Conservation (phyloP, 2,329 filamentous ascomycete genomes). For the Alternaria gansuensis region DNA sequence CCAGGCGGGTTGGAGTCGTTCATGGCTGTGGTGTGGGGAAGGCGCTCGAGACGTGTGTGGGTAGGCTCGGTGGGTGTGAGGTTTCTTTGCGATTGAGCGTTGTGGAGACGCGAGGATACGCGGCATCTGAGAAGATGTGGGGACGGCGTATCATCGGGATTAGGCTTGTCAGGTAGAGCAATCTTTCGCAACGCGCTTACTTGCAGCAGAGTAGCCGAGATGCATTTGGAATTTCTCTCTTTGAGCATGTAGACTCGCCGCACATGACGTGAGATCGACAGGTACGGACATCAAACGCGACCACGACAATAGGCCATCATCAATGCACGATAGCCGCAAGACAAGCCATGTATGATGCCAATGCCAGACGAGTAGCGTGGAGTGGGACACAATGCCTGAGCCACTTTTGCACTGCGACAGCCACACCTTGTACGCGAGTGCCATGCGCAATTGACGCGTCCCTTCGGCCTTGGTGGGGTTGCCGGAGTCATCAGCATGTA, state of each 20-base stretch:
- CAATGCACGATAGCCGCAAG: not conserved
- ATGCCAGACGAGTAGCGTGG: not conserved
- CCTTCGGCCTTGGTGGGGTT: slow-evolving; percentile 4
- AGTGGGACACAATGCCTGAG: not conserved
- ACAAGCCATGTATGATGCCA: not conserved
- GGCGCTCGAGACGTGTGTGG: not conserved
- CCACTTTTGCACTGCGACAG: slow-evolving; percentile 2
- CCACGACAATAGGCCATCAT: not conserved
- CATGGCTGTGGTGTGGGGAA: slow-evolving; percentile 10
- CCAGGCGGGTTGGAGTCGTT: slow-evolving; percentile 28
- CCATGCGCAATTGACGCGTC: slow-evolving; percentile 1
- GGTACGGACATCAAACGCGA: slow-evolving; percentile 1
- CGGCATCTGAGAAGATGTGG: slow-evolving; percentile 7
- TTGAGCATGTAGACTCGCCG: not conserved
- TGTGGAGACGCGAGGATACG: slow-evolving; percentile 5
- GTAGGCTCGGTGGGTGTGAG: not conserved
- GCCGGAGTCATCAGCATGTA: not conserved
- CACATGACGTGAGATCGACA: slow-evolving; percentile 8
- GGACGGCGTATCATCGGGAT: slow-evolving; percentile 7
- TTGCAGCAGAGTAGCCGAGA: not conserved
- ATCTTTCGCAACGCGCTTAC: not conserved
- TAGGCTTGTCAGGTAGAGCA: not conserved
- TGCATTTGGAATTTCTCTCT: too few species aligned
- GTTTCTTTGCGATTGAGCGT: not conserved
- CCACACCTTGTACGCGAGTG: not conserved